Percentiles rank a stretch among this genome's conserved stretches.
phyloP scores from a whole-genome alignment of 495 filamentous ascomycete genomes.

The Parathielavia hyrcaniae region DNA sequence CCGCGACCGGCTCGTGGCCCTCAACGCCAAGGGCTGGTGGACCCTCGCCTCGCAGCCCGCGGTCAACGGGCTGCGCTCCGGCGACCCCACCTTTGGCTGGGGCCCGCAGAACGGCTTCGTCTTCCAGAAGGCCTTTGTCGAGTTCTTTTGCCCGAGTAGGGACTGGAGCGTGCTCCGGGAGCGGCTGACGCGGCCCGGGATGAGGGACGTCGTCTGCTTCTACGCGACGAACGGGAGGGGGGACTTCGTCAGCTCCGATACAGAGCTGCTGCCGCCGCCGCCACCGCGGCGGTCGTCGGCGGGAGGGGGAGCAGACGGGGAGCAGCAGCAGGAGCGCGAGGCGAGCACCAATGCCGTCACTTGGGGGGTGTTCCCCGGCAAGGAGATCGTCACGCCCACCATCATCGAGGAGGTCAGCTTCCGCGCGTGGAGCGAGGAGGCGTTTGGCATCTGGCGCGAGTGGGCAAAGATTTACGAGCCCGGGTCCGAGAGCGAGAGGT shows the following conservation, averaged over 20 bases:
- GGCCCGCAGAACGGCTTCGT: constrained; percentile 88
- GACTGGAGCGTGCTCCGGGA: constrained; percentile 63
- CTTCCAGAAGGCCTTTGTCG: constrained; percentile 97
- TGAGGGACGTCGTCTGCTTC: constrained; percentile 64
- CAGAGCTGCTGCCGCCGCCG: constrained; percentile 15
- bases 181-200: constrained; percentile 50
- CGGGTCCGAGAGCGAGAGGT: constrained; percentile 55
- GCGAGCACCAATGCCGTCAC: constrained; percentile 84
- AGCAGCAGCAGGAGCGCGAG: constrained; percentile 41
- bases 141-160: constrained; percentile 72
- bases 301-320: too few species aligned
- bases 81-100: constrained; percentile 85
- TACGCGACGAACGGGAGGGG: constrained; percentile 73
- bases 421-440: constrained; percentile 91
- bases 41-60: constrained; percentile 94
- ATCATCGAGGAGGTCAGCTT: constrained; percentile 98
- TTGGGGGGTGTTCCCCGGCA: constrained; percentile 92
- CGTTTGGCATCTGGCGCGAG: constrained; percentile 89
- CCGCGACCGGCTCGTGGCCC: constrained; percentile 58
- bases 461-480: constrained; percentile 80
- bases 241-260: constrained; percentile 62
- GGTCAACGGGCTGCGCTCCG: constrained; percentile 72
- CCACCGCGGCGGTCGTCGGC: constrained; percentile 14
- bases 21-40: constrained; percentile 90
- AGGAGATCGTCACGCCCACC: constrained; percentile 95